Base-by-base conservation (phyloP, 768 basidiomycete species). In the Flagelloscypha sp. region DNA sequence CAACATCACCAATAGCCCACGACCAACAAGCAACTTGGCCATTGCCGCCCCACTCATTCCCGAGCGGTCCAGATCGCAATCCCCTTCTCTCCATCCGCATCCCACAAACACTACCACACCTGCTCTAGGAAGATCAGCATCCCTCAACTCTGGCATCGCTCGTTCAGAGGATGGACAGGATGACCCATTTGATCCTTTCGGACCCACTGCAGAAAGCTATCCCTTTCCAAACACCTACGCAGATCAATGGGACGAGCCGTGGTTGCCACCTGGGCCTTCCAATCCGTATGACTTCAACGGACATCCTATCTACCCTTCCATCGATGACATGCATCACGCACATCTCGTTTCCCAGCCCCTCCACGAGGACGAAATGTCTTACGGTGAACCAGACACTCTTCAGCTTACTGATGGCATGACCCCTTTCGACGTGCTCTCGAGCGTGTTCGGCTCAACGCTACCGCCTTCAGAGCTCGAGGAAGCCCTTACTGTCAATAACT, bases 391-490 rank as follows among this genome's bases (percentile, higher is more conserved):
- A 24, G 66, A 68, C 9, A 61, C 68, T 23, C 72, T 74, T 22
- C 65, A 75, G 58, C 70, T 88, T 33, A 84, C 82, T 0, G 84
- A 87, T 53, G 90, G 90, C 28, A 94, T 99, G 89, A 94, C 94
- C 1, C 95, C 95, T 1, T 84, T 99, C 48, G 95, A 99, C 48
- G 90, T 97, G 27, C 79, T 99, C 13, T 78, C 75, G 52, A 90
- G 87, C 27, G 87, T 99, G 24, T 99, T 99, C 53, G 89, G 86
- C 11, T 82, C 88, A 2, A 79, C 88, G 2, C 70, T 99, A 7
- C 81, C 92, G 0, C 81, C 89, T 3, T 82, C 82, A 3, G 90
- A 97, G 52, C 68, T 99, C 6, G 94, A 98, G 58, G 92, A 97
- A 36, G 94, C 94, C 0, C 70, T 99, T 2, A 75, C 78, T 6